These are phyloP conservation scores for Puccinia sorghi DNA, from an alignment of 1,284 basidiomycete genomes.

Conservation along the genomic window DNA sequence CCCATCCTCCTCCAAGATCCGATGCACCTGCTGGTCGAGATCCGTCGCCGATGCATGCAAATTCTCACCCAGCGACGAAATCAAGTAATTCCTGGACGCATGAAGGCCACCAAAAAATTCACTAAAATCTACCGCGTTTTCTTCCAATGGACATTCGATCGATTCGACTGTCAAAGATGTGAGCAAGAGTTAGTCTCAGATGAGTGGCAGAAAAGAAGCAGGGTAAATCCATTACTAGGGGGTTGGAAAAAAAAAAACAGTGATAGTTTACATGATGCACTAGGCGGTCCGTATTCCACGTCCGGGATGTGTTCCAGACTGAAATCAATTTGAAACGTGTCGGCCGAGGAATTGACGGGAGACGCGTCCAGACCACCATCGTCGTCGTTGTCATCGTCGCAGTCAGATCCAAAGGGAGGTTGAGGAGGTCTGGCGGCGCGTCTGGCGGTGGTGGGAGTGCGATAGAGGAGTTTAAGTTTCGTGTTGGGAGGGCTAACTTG, in stretches of 20 bases:
- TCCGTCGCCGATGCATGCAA: neutral
- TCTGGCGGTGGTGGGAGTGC: slow-evolving; percentile 1
- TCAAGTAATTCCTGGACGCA: neutral
- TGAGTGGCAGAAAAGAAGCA: neutral
- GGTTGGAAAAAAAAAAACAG: no score
- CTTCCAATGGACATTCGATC: neutral
- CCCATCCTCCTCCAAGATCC: neutral
- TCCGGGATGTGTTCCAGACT: neutral
- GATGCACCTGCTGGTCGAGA: neutral
- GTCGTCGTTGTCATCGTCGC: neutral
- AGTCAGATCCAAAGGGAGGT: neutral
- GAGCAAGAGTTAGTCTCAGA: neutral
- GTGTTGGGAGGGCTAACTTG: neutral
- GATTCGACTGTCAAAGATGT: neutral
- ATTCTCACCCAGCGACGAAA: neutral
- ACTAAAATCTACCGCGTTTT: neutral
- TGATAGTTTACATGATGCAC: neutral
- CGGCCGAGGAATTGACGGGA: neutral
- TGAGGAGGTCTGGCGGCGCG: slow-evolving; percentile 3
- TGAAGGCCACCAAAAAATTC: neutral
- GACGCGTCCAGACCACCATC: neutral
- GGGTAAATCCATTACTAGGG: no score
- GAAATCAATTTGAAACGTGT: neutral
- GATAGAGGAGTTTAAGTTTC: neutral
- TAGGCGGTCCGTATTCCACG: slow-evolving; percentile 4